phyloP scores from a whole-genome alignment of 176 grass and related monocot genomes.

The Cenchrus americanus region DNA sequence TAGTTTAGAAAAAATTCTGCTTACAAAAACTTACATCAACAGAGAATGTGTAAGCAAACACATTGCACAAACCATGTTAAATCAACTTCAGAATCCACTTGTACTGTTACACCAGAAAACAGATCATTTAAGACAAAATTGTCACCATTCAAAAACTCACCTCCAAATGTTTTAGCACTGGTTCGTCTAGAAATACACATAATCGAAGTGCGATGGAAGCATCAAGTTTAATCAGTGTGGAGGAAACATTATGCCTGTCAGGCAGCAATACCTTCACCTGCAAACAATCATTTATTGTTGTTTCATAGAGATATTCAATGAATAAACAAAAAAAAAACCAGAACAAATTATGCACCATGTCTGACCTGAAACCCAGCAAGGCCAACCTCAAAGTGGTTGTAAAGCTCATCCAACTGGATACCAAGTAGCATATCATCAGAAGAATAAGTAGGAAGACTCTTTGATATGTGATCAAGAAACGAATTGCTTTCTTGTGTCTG shows the following conservation, averaged over 20 bases:
- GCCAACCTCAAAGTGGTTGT: slow-evolving; percentile 83
- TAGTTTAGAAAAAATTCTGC: slow-evolving; percentile 12
- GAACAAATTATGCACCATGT: slow-evolving; percentile 30
- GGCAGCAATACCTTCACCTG: slow-evolving; percentile 68
- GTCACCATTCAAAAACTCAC: slow-evolving; percentile 44
- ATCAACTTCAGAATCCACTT: slow-evolving; percentile 28
- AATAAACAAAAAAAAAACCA: slow-evolving; percentile 2
- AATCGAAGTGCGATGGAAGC: slow-evolving; percentile 54
- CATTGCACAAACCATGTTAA: background rate
- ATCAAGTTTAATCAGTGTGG: slow-evolving; percentile 66
- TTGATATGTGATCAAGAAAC: slow-evolving; percentile 37
- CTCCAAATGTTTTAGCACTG: slow-evolving; percentile 80
- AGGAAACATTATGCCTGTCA: slow-evolving; percentile 46
- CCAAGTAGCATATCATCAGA: slow-evolving; percentile 40
- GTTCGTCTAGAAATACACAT: slow-evolving; percentile 85
- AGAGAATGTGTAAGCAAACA: slow-evolving; percentile 19
- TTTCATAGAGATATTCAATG: slow-evolving; percentile 42
- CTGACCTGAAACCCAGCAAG: slow-evolving; percentile 73
- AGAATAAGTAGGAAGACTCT: slow-evolving; percentile 22
- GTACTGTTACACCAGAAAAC: slow-evolving; percentile 19
- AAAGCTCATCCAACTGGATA: slow-evolving; percentile 66
- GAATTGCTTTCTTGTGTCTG: slow-evolving; percentile 37
- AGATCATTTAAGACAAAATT: slow-evolving; percentile 33
- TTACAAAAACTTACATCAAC: slow-evolving; percentile 22
- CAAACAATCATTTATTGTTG: slow-evolving; percentile 38